Evolutionary conservation across 805 yeast genomes (phyloP), one percentile per base, ranked within the genome.

Genomic region (Sugiyamaella smithiae): DNA sequence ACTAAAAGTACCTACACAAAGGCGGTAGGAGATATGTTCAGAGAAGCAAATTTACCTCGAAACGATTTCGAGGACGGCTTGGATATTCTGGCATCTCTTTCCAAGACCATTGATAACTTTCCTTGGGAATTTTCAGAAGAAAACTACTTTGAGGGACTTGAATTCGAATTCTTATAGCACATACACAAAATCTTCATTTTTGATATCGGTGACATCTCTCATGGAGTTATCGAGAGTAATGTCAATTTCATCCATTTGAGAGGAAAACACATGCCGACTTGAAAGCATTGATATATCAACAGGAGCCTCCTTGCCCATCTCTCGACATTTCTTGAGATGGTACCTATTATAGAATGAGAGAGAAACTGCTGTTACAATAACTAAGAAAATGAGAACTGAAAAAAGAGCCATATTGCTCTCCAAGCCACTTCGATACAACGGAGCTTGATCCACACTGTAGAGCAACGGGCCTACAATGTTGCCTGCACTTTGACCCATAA

Each of bases 401-500:
- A 48, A 47, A 17, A 50, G 16, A 11, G 47, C 41, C 45, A 50
- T 40, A 33, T 43, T 33, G 17, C 26, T 33, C 1, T 44, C 42
- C 42, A 50, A 32, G 9, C 54, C 56, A 14, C 48, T 42, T 7
- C 40, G 45, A 26, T 49, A 49, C 9, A 43, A n/a, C 4, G 52
- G 52, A 4, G 37, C 41, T 37, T 49, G 52, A 16, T 36, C 41
- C 4, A 48, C 29, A 3, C 43, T 49, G 32, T 49, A 49, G 16
- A 49, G 38, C 25, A 49, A 24, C 9, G 89, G 87, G 2, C 88
- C 89, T 49, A 81, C 49, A 17, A 58, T 56, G 40, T 61, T 62
- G n/a, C 69, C 69, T 4, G 58, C 57, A 20, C 60, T 51, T 19
- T 47, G 54, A 17, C 58, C 59, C 20, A 62, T 45, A 43, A 57